phyloP scores from a whole-genome alignment of 495 filamentous ascomycete species.

The Aspergillus nanangensis region DNA sequence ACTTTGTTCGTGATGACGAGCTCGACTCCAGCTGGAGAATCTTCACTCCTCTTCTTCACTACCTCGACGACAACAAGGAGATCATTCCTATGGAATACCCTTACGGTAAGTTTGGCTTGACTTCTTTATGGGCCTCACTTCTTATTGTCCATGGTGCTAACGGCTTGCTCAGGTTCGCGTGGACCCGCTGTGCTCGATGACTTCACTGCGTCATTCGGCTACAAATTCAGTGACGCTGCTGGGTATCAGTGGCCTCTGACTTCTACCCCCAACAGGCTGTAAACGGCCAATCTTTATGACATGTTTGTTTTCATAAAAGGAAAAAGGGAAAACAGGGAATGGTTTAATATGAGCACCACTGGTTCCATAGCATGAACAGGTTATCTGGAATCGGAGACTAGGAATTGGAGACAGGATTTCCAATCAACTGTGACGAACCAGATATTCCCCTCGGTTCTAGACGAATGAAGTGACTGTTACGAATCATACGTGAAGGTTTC shows the following conservation, averaged over 20 bases:
- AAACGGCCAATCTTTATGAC: slow-evolving; percentile 16
- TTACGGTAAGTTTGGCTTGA: slow-evolving; percentile 66
- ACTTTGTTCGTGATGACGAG: slow-evolving; percentile 99
- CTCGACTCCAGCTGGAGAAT: slow-evolving; percentile 98
- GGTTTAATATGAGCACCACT: slow-evolving; percentile 14
- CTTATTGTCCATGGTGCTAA: slow-evolving; percentile 6
- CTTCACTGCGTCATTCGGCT: slow-evolving; percentile 96
- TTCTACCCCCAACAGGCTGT: slow-evolving; percentile 69
- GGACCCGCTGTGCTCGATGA: slow-evolving; percentile 96
- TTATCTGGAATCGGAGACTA: neutral
- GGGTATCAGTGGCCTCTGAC: slow-evolving; percentile 92
- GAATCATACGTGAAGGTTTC: neutral
- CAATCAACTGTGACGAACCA: neutral
- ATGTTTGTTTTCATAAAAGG: slow-evolving; percentile 1
- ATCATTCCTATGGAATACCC: slow-evolving; percentile 99
- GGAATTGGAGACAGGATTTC: neutral
- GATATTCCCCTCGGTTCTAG: slow-evolving; percentile 1
- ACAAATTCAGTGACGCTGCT: slow-evolving; percentile 96
- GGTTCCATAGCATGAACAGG: slow-evolving; percentile 1
- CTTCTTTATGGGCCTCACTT: neutral
- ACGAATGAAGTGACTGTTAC: slow-evolving; percentile 16
- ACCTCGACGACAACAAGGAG: slow-evolving; percentile 97
- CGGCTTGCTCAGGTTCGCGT: slow-evolving; percentile 66
- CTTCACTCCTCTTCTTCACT: slow-evolving; percentile 95
- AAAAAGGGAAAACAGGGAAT: slow-evolving; percentile 8